These are phyloP conservation scores for Syzygium jambos DNA, from an alignment of 345 rosid genomes.

Conservation along the genomic window DNA sequence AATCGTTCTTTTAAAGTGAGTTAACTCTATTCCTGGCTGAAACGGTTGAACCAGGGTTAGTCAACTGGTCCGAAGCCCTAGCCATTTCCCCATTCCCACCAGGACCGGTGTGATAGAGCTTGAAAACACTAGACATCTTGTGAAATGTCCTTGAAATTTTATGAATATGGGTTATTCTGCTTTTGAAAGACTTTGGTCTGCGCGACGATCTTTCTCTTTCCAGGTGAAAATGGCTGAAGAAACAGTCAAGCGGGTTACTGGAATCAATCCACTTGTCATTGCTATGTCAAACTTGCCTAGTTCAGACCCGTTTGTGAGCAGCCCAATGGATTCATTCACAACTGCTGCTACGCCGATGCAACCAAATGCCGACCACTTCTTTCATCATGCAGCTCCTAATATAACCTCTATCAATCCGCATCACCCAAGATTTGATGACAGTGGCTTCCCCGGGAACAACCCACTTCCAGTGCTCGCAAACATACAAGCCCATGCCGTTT, in stretches of 20 bases:
- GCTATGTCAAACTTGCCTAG: constrained; percentile 39
- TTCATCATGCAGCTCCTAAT: constrained; percentile 27
- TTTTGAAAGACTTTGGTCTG: neutral
- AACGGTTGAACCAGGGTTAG: neutral
- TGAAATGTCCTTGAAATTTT: constrained; percentile 2
- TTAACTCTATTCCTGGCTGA: neutral
- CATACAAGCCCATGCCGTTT: constrained; percentile 1
- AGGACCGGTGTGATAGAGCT: neutral
- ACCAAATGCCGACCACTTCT: constrained; percentile 26
- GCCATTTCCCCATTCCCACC: neutral
- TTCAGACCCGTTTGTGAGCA: constrained; percentile 27
- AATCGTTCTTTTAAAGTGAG: neutral
- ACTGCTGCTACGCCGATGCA: constrained; percentile 19
- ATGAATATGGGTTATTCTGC: neutral
- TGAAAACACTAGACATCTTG: neutral
- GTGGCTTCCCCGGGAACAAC: constrained; percentile 10
- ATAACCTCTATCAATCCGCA: constrained; percentile 16
- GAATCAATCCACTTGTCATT: constrained; percentile 64
- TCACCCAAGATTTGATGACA: constrained; percentile 17
- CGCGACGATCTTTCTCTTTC: neutral
- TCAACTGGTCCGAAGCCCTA: neutral
- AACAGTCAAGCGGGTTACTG: constrained; percentile 81
- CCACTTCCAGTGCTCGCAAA: constrained; percentile 10
- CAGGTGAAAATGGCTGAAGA: constrained; percentile 99
- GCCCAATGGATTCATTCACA: constrained; percentile 17